These are phyloP conservation scores for Ogataea philodendri DNA, from an alignment of 805 yeast genomes.

Conservation along the genomic window DNA sequence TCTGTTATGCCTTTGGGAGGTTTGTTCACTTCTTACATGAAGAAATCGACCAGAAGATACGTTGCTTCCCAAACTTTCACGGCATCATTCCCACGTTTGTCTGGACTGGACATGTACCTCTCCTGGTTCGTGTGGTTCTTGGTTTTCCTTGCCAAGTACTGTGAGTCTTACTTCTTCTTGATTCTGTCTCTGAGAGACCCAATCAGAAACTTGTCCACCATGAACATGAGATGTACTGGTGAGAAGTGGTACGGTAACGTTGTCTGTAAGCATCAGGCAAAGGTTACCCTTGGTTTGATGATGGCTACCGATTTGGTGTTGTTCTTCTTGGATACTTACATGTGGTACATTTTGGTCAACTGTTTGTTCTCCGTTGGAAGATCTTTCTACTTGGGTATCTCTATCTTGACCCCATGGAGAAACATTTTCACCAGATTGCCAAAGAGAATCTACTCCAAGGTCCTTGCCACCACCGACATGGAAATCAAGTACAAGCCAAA, in stretches of 20 bases:
- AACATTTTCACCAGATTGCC: constrained; percentile 97
- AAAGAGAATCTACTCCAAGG: constrained; percentile 97
- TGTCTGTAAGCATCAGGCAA: constrained; percentile 83
- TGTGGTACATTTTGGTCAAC: constrained; percentile 97
- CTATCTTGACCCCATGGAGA: constrained; percentile 99
- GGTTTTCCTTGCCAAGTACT: constrained; percentile 84
- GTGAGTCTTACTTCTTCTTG: constrained; percentile 92
- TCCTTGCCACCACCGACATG: constrained; percentile 98
- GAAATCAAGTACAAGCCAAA: constrained; percentile 98
- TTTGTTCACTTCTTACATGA: constrained; percentile 87
- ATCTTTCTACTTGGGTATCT: constrained; percentile 97
- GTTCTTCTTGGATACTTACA: constrained; percentile 97
- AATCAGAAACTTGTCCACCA: constrained; percentile 80
- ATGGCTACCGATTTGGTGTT: constrained; percentile 85
- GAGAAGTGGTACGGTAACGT: constrained; percentile 81
- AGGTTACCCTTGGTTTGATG: constrained; percentile 90
- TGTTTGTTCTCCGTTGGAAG: constrained; percentile 95
- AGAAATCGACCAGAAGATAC: constrained; percentile 80
- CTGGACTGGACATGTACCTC: constrained; percentile 93
- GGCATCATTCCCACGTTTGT: constrained; percentile 77
- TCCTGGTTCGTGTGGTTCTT: constrained; percentile 88
- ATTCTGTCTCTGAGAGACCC: constrained; percentile 91
- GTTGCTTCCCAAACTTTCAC: constrained; percentile 95
- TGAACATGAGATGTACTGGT: constrained; percentile 92
- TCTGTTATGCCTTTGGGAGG: constrained; percentile 97